Base-by-base conservation (phyloP, 192 early-diverging fungal genomes). In the Allomyces arbusculus region DNA sequence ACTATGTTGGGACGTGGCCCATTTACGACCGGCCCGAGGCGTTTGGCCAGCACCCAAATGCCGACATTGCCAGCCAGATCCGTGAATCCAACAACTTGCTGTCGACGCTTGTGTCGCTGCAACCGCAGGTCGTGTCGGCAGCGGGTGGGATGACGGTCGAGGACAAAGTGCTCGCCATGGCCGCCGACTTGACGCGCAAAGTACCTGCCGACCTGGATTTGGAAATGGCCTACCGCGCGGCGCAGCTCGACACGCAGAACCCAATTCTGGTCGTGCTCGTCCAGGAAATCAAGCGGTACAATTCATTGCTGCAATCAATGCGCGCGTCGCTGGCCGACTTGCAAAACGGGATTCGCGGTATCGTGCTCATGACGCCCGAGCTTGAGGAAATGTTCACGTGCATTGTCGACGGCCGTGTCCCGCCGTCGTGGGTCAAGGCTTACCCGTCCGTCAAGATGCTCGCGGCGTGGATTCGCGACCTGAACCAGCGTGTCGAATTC, bases 21-120 rank as follows among this genome's bases (percentile, higher is more conserved):
- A 92, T 92, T 28, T 80, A 84, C 68, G 89, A 98, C 73, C 93
- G 95, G 23, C 96, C 96, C 14, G 85, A 89, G 10, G 98, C 95
- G 97, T 78, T 99, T 44, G 92, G 97, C 10, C 80, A 98, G 64
- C 94, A 93, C 24, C 69, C 81, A 5, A 93, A 92, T 69, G 93
- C 97, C 10, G 86, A 82, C 63, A 83, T 97, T 58, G 77, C 95
- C 44, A 81, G 89, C 64, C 84, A 86, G 25, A 79, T 80, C 44
- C 90, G 91, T 74, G 92, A 90, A 40, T 78, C 80, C 24, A 80
- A 73, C 1, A 83, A 92, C 76, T 66, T 97, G 50, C 44, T 84
- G 19, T 68, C 69, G 63, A 82, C 82, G 3, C 70, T 84, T 11
- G 63, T 84, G 63, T 80, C 83, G 61, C 76, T 84, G 9, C 82